Evolutionary conservation across 768 basidiomycete species (phyloP).

Genomic region (Exsudoporus frostii): DNA sequence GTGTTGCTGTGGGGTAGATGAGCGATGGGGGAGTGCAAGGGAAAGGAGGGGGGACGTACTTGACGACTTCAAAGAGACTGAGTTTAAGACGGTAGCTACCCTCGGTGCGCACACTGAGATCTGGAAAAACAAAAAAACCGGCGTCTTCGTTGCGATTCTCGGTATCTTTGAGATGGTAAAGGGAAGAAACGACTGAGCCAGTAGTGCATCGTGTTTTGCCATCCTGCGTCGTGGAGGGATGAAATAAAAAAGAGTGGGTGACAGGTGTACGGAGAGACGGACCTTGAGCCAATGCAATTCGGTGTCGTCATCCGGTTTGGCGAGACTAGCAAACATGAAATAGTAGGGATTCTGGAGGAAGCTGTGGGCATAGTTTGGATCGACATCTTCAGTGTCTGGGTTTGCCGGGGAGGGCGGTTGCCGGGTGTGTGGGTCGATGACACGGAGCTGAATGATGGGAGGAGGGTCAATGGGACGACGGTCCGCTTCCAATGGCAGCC

Average conservation of each 20-base stretch:
- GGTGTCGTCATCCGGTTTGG: constrained; percentile 83
- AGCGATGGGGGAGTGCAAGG: neutral
- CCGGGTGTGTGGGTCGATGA: constrained; percentile 60
- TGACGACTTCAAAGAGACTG: constrained; percentile 86
- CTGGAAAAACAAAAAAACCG: constrained; percentile 96
- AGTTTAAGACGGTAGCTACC: constrained; percentile 76
- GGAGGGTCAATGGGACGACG: constrained; percentile 96
- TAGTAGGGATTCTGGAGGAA: constrained; percentile 92
- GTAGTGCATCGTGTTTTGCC: constrained; percentile 90
- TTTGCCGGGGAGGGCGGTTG: constrained; percentile 28
- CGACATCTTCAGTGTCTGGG: constrained; percentile 32
- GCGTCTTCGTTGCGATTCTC: constrained; percentile 66
- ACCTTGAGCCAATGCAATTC: constrained; percentile 88
- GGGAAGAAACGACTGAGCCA: constrained; percentile 82
- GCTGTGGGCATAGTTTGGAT: constrained; percentile 46
- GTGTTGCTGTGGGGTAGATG: constrained; percentile 51
- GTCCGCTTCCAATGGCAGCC: constrained; percentile 71
- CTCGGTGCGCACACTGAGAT: constrained; percentile 88
- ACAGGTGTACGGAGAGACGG: neutral
- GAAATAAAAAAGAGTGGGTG: neutral
- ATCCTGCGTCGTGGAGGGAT: constrained; percentile 49
- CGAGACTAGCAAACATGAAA: constrained; percentile 91
- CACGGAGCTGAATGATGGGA: constrained; percentile 92
- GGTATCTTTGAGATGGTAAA: constrained; percentile 86
- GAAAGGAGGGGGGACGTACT: constrained; percentile 48